Percentiles rank a stretch among this genome's conserved stretches.
Evolutionary conservation across 176 grass and related monocot species (phyloP).

Genomic region (Dactylis glomerata): DNA sequence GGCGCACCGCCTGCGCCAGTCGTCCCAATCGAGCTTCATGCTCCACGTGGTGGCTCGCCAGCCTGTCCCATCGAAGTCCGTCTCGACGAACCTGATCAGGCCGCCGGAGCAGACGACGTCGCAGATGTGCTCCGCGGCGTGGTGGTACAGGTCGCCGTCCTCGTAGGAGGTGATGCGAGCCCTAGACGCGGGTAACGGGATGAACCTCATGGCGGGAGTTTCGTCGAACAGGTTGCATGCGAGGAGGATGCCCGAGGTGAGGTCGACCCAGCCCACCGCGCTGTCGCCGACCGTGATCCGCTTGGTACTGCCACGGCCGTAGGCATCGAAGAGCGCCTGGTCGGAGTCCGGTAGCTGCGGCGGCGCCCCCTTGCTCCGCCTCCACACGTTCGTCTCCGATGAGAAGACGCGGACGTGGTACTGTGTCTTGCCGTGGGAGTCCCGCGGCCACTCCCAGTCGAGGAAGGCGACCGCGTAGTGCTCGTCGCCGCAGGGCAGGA

Average conservation of each 20-base stretch:
- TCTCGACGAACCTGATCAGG: not conserved
- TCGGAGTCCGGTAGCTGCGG: not conserved
- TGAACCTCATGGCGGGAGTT: not conserved
- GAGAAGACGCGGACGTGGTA: not conserved
- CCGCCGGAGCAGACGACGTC: not conserved
- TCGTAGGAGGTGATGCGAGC: not conserved
- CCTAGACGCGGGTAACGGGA: not conserved
- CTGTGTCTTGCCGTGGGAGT: not conserved
- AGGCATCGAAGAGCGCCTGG: not conserved
- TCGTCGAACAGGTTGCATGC: not conserved
- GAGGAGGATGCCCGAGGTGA: not conserved
- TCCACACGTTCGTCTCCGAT: not conserved
- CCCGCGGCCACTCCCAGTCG: not conserved
- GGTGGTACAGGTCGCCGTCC: not conserved
- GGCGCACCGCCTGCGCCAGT: not conserved
- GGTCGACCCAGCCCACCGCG: not conserved
- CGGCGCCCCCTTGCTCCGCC: not conserved
- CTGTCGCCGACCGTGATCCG: not conserved
- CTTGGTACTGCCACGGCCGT: not conserved
- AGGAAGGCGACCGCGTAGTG: not conserved
- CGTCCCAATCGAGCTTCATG: not conserved
- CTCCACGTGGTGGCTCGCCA: not conserved
- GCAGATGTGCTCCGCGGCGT: not conserved
- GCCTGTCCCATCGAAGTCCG: not conserved
- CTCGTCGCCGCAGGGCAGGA: not conserved